These are phyloP conservation scores for Ceratocystis lukuohia DNA, from an alignment of 2,329 filamentous ascomycete genomes.

Conservation along the genomic window DNA sequence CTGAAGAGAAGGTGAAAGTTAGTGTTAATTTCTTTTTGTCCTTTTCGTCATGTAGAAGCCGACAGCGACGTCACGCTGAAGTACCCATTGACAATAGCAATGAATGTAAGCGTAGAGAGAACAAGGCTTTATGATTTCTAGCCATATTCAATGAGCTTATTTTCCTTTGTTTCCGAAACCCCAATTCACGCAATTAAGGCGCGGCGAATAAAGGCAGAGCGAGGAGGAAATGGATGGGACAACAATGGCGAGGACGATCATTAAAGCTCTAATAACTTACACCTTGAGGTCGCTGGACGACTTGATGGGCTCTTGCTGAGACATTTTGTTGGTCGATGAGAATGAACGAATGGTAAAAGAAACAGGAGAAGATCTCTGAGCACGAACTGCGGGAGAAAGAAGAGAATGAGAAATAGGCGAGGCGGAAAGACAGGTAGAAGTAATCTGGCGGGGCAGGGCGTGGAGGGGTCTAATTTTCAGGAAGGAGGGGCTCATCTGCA, in stretches of 20 bases:
- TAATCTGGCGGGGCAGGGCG: conserved; percentile 32
- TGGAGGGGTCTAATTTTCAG: conserved; percentile 30
- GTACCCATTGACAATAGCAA: too few relatives aligned
- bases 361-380: conserved; percentile 28
- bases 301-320: conserved; percentile 32
- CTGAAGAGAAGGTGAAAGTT: conserved; percentile 25
- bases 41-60: not conserved
- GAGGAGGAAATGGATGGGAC: too few relatives aligned
- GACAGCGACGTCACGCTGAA: not conserved
- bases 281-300: conserved; percentile 51
- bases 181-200: too few relatives aligned
- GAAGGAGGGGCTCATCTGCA: conserved; percentile 35
- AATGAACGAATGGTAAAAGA: conserved; percentile 34
- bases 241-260: too few relatives aligned
- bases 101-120: too few relatives aligned
- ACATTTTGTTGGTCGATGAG: conserved; percentile 34
- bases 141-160: too few relatives aligned
- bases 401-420: conserved; percentile 30
- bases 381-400: conserved; percentile 26
- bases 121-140: too few relatives aligned
- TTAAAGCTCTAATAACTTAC: conserved; percentile 35
- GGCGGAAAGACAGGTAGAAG: conserved; percentile 25
- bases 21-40: not conserved
- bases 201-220: too few relatives aligned
- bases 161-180: too few relatives aligned